Conservation (phyloP, 257 asterid genomes). For the Pogostemon cablin region DNA sequence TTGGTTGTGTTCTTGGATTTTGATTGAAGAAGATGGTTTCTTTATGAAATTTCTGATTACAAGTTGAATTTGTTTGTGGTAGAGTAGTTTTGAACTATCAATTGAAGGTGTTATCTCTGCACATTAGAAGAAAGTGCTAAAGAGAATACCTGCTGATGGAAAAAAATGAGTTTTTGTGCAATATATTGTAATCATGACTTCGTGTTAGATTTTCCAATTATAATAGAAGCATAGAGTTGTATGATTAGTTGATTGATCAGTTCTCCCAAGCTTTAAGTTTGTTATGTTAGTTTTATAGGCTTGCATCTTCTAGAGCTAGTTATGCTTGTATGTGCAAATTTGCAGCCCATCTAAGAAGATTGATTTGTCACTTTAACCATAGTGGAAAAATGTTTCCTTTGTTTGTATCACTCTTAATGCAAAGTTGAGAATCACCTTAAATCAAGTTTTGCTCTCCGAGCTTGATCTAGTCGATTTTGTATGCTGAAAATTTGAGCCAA, state of each 20-base stretch:
- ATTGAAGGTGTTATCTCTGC: neutral
- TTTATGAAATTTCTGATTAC: conserved; percentile 8
- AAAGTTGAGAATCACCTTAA: neutral
- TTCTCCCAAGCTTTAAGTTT: neutral
- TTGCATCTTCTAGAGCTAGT: neutral
- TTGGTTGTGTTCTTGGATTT: neutral
- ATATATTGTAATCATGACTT: conserved; percentile 1
- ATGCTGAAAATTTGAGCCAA: neutral
- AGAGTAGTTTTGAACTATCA: neutral
- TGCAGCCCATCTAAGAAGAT: neutral
- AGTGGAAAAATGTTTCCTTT: neutral
- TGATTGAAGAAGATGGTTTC: neutral
- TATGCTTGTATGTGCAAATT: neutral
- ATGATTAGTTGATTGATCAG: conserved; percentile 12
- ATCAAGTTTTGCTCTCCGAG: neutral
- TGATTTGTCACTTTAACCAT: neutral
- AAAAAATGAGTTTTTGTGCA: neutral
- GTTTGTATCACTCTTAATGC: neutral
- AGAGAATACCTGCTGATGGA: neutral
- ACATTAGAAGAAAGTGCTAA: neutral
- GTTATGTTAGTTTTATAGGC: neutral
- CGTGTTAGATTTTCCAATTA: neutral
- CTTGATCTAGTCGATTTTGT: neutral
- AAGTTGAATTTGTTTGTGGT: neutral
- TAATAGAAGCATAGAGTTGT: neutral